These are phyloP conservation scores for Phanerochaete carnosa DNA, from an alignment of 768 basidiomycete genomes.

Conservation along the genomic window DNA sequence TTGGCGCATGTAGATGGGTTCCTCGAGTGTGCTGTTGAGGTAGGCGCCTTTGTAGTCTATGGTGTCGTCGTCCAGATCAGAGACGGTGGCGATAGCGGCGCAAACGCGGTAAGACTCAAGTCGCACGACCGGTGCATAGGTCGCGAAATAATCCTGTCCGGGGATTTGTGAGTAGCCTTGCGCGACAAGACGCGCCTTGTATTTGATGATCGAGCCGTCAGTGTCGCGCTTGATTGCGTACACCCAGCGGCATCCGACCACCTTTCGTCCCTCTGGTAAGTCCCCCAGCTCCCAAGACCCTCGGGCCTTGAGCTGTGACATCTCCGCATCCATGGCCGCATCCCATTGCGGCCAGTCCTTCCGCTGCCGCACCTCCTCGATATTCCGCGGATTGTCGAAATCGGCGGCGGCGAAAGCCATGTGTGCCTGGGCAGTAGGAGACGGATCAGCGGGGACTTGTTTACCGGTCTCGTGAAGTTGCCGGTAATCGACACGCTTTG, in stretches of 20 bases:
- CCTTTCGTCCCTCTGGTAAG: conserved; percentile 27
- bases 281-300: conserved; percentile 18
- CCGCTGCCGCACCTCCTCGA: conserved; percentile 1
- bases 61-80: conserved; percentile 12
- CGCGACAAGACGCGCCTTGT: conserved; percentile 38
- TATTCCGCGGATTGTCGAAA: not conserved
- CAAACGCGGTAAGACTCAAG: conserved; percentile 19
- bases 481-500: not conserved
- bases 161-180: conserved; percentile 30
- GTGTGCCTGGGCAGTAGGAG: not conserved
- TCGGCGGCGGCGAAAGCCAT: not conserved
- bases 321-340: conserved; percentile 16
- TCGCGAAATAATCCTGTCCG: conserved; percentile 33
- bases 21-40: conserved; percentile 26
- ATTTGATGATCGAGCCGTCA: conserved; percentile 30
- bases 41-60: conserved; percentile 21
- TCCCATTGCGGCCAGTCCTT: conserved; percentile 14
- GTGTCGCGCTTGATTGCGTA: conserved; percentile 36
- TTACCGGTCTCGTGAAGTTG: not conserved
- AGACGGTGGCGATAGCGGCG: conserved; percentile 22
- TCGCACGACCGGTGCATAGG: conserved; percentile 28
- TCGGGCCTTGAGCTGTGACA: conserved; percentile 8
- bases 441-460: not conserved
- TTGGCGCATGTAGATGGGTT: conserved; percentile 27
- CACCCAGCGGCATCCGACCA: conserved; percentile 33